These are phyloP conservation scores for Spiromastix sp. DNA, from an alignment of 2,329 filamentous ascomycete species.

Conservation along the genomic window DNA sequence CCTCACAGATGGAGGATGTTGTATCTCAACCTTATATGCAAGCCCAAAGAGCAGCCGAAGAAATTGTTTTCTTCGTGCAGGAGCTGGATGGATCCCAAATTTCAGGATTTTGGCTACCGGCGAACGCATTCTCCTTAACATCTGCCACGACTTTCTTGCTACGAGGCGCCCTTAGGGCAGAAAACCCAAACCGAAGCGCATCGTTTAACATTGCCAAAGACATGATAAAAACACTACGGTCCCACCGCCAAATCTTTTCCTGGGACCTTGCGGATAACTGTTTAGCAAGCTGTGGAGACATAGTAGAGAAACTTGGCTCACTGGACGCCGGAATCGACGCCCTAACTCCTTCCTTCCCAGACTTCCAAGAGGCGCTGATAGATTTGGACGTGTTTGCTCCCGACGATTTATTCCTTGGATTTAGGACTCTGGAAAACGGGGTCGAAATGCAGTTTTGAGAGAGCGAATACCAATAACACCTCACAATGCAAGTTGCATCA, in stretches of 20 bases:
- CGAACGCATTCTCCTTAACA: slow-evolving; percentile 39
- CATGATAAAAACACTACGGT: slow-evolving; percentile 30
- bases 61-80: slow-evolving; percentile 39
- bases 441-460: too few species aligned
- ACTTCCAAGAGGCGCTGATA: too few species aligned
- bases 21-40: slow-evolving; percentile 28
- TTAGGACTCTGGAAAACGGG: too few species aligned
- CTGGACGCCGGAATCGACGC: too few species aligned
- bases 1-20: slow-evolving; percentile 8
- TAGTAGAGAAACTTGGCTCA: slow-evolving; percentile 37
- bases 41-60: slow-evolving; percentile 37
- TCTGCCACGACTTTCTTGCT: slow-evolving; percentile 42
- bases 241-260: slow-evolving; percentile 27
- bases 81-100: slow-evolving; percentile 36
- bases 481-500: too few species aligned
- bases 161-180: slow-evolving; percentile 38
- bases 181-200: slow-evolving; percentile 26
- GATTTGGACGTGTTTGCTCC: too few species aligned
- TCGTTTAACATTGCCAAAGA: slow-evolving; percentile 36
- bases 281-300: slow-evolving; percentile 37
- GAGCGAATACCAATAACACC: too few species aligned
- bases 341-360: too few species aligned
- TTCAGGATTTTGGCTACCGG: slow-evolving; percentile 42
- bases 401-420: too few species aligned
- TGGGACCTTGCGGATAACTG: slow-evolving; percentile 46